Conservation (phyloP, 176 grass and related monocot genomes). For the Oryza nivara region DNA sequence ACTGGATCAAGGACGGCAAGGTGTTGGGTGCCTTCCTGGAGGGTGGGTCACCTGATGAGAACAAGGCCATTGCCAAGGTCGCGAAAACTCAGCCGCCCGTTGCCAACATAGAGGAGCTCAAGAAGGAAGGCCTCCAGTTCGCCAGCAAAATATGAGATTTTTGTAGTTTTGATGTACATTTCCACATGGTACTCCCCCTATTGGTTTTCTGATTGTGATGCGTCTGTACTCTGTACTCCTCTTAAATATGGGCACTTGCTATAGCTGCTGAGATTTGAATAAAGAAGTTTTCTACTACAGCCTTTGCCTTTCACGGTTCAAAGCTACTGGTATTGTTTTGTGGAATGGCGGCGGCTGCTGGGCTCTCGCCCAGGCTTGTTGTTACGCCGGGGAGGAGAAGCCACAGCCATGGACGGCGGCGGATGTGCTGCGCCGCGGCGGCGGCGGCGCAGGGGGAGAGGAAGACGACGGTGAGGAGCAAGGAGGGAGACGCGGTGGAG, state of each 20-base stretch:
- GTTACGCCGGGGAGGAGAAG: not conserved
- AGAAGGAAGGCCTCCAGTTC: constrained; percentile 68
- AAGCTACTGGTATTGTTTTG: not conserved
- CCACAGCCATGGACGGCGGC: not conserved
- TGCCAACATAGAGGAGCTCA: constrained; percentile 52
- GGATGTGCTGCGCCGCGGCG: not conserved
- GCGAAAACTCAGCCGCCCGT: constrained; percentile 67
- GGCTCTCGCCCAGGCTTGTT: not conserved
- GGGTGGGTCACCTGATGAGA: constrained; percentile 80
- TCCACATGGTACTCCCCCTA: not conserved
- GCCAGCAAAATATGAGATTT: constrained; percentile 71
- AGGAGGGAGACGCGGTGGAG: constrained; percentile 53
- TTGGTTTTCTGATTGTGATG: constrained; percentile 27
- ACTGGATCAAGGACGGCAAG: constrained; percentile 96
- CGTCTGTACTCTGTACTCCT: constrained; percentile 17
- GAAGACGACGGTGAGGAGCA: constrained; percentile 45
- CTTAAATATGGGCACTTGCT: not conserved
- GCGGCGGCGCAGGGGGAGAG: not conserved
- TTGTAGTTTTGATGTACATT: constrained; percentile 20
- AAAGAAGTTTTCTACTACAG: constrained; percentile 25
- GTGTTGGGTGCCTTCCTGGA: constrained; percentile 84
- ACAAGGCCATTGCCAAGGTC: constrained; percentile 81
- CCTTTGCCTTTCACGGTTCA: not conserved
- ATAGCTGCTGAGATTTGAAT: constrained; percentile 16
- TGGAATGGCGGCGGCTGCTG: not conserved